Percentiles rank a stretch among this genome's conserved stretches.
Evolutionary conservation across 352 stramenopile genomes (phyloP).

Genomic region (Phytophthora pinifolia): DNA sequence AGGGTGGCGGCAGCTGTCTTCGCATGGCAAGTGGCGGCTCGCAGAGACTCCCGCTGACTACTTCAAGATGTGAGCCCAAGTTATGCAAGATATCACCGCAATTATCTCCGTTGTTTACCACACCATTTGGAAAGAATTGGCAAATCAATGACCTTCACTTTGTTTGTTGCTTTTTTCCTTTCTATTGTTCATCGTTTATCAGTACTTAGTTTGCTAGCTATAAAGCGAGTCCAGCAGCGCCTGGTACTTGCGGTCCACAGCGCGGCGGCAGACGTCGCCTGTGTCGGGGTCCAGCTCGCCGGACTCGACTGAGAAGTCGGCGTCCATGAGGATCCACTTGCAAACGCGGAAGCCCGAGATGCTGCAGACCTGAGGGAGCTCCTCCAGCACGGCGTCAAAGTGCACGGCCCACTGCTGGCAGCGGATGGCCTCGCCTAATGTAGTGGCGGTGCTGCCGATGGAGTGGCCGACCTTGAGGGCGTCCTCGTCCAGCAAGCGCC

Average conservation of each 20-base stretch:
- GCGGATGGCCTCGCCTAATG: conserved; percentile 59
- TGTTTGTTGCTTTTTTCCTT: conserved; percentile 15
- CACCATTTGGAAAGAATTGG: too few species aligned
- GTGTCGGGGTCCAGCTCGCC: conserved; percentile 74
- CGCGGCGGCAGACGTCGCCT: conserved; percentile 54
- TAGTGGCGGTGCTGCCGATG: conserved; percentile 45
- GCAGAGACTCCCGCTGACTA: too few species aligned
- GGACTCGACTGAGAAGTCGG: conserved; percentile 63
- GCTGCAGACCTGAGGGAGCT: conserved; percentile 40
- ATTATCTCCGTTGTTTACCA: too few species aligned
- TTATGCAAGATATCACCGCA: too few species aligned
- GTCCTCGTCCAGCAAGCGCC: conserved; percentile 44
- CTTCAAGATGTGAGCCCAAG: too few species aligned
- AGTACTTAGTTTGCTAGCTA: conserved; percentile 39
- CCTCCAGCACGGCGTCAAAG: conserved; percentile 66
- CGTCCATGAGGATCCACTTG: conserved; percentile 83
- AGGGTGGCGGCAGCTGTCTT: background rate
- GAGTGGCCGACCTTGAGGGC: conserved; percentile 39
- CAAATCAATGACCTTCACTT: too few species aligned
- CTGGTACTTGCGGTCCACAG: conserved; percentile 74
- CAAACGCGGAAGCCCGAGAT: conserved; percentile 67
- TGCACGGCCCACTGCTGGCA: conserved; percentile 77
- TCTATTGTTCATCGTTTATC: conserved; percentile 31
- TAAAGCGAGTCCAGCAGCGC: conserved; percentile 76
- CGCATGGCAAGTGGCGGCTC: too few species aligned